Evolutionary conservation across 2,329 filamentous ascomycete genomes (phyloP).

Genomic region (Aspergillus glaucus): DNA sequence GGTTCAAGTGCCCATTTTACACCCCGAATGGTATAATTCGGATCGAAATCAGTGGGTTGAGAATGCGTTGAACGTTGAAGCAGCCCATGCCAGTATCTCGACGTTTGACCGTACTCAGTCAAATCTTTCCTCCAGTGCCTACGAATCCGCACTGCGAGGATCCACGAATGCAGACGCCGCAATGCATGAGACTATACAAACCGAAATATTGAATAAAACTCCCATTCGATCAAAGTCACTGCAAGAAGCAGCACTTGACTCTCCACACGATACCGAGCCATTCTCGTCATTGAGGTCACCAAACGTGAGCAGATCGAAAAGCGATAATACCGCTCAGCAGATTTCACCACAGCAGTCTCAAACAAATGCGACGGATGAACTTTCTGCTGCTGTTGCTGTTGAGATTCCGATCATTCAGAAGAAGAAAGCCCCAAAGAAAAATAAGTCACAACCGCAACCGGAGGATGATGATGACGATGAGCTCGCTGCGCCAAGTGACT

Average conservation of each 20-base stretch:
- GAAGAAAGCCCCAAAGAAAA: conserved; percentile 26
- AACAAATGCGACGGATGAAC: conserved; percentile 20
- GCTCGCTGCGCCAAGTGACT: conserved; percentile 11
- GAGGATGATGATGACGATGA: conserved; percentile 25
- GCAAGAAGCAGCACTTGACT: conserved; percentile 18
- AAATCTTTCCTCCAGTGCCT: conserved; percentile 16
- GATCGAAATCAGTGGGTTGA: too few relatives aligned
- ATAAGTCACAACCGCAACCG: conserved; percentile 12
- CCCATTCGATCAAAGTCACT: conserved; percentile 20
- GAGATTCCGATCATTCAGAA: conserved; percentile 20
- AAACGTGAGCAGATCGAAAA: conserved; percentile 18
- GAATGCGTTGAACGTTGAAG: too few relatives aligned
- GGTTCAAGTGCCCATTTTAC: too few relatives aligned
- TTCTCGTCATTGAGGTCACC: conserved; percentile 29
- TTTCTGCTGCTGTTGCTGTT: conserved; percentile 18
- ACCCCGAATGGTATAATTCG: too few relatives aligned
- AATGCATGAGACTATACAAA: conserved; percentile 3
- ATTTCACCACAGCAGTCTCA: conserved; percentile 4
- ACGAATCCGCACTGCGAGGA: conserved; percentile 15
- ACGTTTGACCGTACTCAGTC: conserved; percentile 7
- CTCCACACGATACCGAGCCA: conserved; percentile 36
- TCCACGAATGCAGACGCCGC: not conserved
- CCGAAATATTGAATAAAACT: conserved; percentile 8
- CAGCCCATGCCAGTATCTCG: not conserved
- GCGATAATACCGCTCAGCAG: conserved; percentile 11